phyloP scores from a whole-genome alignment of 768 basidiomycete genomes.

The Podaxis sp. region DNA sequence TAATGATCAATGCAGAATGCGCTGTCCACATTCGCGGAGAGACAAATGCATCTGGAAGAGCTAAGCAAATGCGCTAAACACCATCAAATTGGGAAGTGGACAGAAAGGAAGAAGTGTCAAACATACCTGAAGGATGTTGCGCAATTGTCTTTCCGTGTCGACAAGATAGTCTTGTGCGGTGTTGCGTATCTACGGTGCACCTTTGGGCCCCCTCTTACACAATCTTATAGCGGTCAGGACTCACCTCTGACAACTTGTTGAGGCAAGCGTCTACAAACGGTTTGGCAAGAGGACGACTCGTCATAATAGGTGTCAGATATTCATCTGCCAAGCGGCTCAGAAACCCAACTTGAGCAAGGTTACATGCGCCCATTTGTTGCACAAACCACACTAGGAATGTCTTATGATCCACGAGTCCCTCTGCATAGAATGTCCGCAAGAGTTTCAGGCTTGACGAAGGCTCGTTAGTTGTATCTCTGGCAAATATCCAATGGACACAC shows the following conservation, averaged over 20 bases:
- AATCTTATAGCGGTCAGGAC: background rate
- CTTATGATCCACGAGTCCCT: slow-evolving; percentile 77
- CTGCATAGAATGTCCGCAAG: slow-evolving; percentile 73
- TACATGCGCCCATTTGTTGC: slow-evolving; percentile 73
- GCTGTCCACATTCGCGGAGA: slow-evolving; percentile 67
- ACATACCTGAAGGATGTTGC: slow-evolving; percentile 60
- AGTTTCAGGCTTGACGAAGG: slow-evolving; percentile 55
- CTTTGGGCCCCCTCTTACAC: background rate
- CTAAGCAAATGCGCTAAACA: slow-evolving; percentile 65
- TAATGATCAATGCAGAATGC: slow-evolving; percentile 47
- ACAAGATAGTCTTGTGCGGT: slow-evolving; percentile 56
- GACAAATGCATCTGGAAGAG: slow-evolving; percentile 72
- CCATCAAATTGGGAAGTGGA: background rate
- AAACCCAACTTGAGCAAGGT: slow-evolving; percentile 81
- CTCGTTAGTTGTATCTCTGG: background rate
- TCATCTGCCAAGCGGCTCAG: slow-evolving; percentile 75
- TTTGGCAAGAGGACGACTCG: slow-evolving; percentile 63
- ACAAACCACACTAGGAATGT: slow-evolving; percentile 81
- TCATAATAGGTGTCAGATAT: slow-evolving; percentile 69
- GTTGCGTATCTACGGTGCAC: slow-evolving; percentile 46
- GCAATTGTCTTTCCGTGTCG: slow-evolving; percentile 53
- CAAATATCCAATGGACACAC: slow-evolving; percentile 33
- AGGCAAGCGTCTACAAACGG: slow-evolving; percentile 76
- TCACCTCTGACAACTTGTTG: slow-evolving; percentile 64
- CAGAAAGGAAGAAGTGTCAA: background rate